Evolutionary conservation across 495 filamentous ascomycete species (phyloP), one percentile per base, ranked within the genome.

Genomic region (Cercophora newfieldiana): DNA sequence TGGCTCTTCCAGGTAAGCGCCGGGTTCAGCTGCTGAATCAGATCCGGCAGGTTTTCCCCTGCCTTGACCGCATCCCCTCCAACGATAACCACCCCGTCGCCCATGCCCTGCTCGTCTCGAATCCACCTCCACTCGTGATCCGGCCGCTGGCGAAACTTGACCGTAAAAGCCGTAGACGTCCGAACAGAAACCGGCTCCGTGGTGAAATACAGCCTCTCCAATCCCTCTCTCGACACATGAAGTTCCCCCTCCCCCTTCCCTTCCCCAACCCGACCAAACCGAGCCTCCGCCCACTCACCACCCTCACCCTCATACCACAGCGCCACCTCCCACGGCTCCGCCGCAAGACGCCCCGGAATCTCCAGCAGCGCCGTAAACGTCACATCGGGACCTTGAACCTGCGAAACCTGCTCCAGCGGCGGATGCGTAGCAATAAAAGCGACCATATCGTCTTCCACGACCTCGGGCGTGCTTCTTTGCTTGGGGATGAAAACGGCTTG

Each of bases 281-380:
- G 49, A 22, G 74, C 74, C 67, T 85, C 83, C 47, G 69, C 62
- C 87, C 88, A 90, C 31, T 82, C 63, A 14, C 29, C 26, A 4
- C 19, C 51, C 18, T 60, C 69, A 5, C 69, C 66, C 19, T 74
- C 75, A 70, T 93, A 86, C 92, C 92, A 96, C 1, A 96, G 78
- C 31, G 88, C 82, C 6, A 90, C 83, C 71, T 95, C 84, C 90
- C 90, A 96, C 47, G 76, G 64, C 67, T 89, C 83, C 7, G 84
- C 71, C 1, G 80, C 80, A 31, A 86, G 81, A 57, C 76, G 79
- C 33, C 72, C 81, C 51, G 84, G 87, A 24, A 87, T 85, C 65
- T 93, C 90, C 29, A 97, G 78, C n/a, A 92, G 76, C 18, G 91
- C 90, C 18, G 85, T 87, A 66, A 95, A 90, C 2, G 71, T 71